Evolutionary conservation across 2,329 filamentous ascomycete genomes (phyloP), one percentile per base, ranked within the genome.

Genomic region (Neophaeococcomyces aloes): DNA sequence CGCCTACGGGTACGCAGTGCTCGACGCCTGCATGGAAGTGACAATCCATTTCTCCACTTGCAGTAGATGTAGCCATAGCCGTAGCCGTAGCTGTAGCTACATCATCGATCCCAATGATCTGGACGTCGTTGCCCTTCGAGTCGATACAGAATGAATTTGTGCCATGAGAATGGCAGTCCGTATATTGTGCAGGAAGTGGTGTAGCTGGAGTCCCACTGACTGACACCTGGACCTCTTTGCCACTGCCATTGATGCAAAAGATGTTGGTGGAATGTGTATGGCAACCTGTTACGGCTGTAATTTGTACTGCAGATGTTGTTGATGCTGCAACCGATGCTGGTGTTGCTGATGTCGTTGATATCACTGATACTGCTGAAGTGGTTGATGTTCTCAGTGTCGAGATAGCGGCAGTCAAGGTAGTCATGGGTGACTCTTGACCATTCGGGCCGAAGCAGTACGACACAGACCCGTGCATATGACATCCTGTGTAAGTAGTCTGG

Each of bases 141-240:
- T 67, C 73, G n/a, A 81, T 56, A 51, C 80, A 85, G 61, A 68
- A 83, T 76, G 69, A 68, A 35, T 78, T 68, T 3, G 59, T 55
- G 13, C 66, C 78, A 59, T 85, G 79, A 1, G 62, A 54, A 57
- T 86, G 80, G 56, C 82, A 85, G 43, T 63, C 75, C 0, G 78
- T 83, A 54, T 78, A 83, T 41, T 72, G 63, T 0, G 78, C 65
- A 1, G 80, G 77, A 14, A 77, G 60, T 38, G 72, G 70, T 35
- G 69, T 68, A 1, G 72, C 77, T 14, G 68, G 69, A 3, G 74
- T 81, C 2, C 67, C 64, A 5, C 71, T 69, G 34, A 56, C 47
- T 1, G 59, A 58, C 4, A 67, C 58, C 15, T 59, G 52, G 21
- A 65, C 63, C 39, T 66, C 64, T 1, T 59, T 48, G 0, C 63